A percentile compares a stretch with the other conserved stretches of the same genome.
These are phyloP conservation scores for Trametes cubensis DNA, from an alignment of 768 basidiomycete genomes.

Conservation along the genomic window DNA sequence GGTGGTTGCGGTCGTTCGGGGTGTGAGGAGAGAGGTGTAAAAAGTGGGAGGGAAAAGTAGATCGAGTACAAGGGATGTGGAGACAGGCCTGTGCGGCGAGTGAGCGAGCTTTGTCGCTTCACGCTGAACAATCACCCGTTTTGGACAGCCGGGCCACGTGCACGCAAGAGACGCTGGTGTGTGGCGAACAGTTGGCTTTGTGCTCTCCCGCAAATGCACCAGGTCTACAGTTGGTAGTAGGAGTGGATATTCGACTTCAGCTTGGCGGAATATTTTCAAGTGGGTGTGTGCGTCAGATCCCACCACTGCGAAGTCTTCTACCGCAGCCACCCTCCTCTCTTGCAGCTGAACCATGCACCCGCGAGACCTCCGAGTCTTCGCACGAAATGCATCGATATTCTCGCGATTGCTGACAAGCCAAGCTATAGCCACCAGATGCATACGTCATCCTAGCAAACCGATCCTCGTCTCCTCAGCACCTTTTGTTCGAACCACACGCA, in stretches of 20 bases:
- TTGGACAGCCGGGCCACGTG: slow-evolving; percentile 3
- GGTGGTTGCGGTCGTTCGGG: background rate
- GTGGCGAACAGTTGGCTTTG: background rate
- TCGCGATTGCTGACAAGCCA: slow-evolving; percentile 4
- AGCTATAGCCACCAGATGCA: background rate
- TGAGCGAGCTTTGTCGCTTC: background rate
- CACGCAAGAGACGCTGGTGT: background rate
- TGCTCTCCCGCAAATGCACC: background rate
- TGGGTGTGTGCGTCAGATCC: no score
- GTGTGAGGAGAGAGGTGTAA: background rate
- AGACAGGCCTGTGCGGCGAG: background rate
- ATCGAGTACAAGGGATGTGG: background rate
- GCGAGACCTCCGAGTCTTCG: background rate
- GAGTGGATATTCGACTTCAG: background rate
- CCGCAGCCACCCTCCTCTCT: no score
- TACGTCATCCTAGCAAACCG: slow-evolving; percentile 6
- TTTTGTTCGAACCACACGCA: background rate
- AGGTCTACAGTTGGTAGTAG: no score
- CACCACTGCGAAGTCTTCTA: no score
- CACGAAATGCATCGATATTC: slow-evolving; percentile 1
- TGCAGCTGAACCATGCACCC: background rate
- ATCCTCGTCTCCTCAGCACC: no score
- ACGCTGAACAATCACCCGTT: slow-evolving; percentile 18
- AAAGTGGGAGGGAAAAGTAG: background rate
- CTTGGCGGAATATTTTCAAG: background rate